These are phyloP conservation scores for Mortierella sp. DNA, from an alignment of 371 early-diverging fungal species.

Conservation along the genomic window DNA sequence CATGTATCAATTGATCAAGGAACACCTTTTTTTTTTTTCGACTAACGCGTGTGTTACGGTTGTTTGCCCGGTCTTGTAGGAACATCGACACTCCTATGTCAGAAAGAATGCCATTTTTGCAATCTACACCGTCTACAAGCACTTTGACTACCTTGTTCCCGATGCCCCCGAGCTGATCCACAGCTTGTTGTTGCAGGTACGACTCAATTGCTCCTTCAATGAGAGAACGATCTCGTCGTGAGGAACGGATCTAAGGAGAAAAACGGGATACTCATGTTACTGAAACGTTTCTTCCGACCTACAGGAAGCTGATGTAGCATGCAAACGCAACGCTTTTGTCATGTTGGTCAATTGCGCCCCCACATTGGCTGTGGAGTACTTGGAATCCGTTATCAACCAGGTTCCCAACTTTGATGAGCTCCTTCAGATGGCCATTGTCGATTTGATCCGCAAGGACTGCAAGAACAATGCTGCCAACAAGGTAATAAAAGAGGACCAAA, in stretches of 20 bases:
- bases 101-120: constrained; percentile 98
- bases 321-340: constrained; percentile 94
- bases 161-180: constrained; percentile 94
- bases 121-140: constrained; percentile 87
- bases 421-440: constrained; percentile 92
- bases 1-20: no score
- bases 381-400: constrained; percentile 76
- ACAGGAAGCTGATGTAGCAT: constrained; percentile 91
- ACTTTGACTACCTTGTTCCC: constrained; percentile 91
- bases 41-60: no score
- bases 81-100: constrained; percentile 96
- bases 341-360: constrained; percentile 87
- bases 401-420: constrained; percentile 88
- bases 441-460: constrained; percentile 93
- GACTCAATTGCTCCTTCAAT: constrained; percentile 1
- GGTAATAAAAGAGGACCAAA: constrained; percentile 52
- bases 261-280: no score
- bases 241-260: no score
- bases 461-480: constrained; percentile 81
- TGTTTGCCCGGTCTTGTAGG: constrained; percentile 14
- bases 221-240: no score
- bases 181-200: constrained; percentile 75
- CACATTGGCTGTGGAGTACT: constrained; percentile 83
- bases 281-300: background rate
- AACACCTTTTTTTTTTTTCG: no score